Evolutionary conservation across 2,329 filamentous ascomycete species (phyloP).

Genomic region (Madurella fahalii): DNA sequence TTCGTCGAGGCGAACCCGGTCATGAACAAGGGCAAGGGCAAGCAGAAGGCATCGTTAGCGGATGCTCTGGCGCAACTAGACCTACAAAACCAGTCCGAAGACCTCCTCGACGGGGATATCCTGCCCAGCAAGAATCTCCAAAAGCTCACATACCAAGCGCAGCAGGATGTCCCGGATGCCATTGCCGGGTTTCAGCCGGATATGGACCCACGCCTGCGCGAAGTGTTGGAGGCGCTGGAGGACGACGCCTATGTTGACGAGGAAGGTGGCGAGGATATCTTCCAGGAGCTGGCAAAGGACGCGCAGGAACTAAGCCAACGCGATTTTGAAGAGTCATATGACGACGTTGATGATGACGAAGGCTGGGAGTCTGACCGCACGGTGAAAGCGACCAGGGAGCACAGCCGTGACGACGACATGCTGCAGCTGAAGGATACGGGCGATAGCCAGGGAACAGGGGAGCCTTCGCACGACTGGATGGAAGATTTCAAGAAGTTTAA

Average conservation of each 20-base stretch:
- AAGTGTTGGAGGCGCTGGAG: conserved; percentile 88
- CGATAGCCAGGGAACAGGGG: conserved; percentile 51
- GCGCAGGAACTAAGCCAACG: conserved; percentile 54
- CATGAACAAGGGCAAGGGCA: conserved; percentile 64
- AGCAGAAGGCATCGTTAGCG: conserved; percentile 70
- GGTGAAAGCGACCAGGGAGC: conserved; percentile 66
- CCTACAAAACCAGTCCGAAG: conserved; percentile 49
- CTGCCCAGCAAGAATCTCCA: conserved; percentile 76
- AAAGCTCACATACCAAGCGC: conserved; percentile 78
- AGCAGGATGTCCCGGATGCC: conserved; percentile 87
- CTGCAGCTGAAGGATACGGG: conserved; percentile 46
- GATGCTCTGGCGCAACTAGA: conserved; percentile 69
- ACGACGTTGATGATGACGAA: conserved; percentile 60
- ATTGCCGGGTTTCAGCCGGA: conserved; percentile 94
- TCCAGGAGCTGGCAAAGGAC: conserved; percentile 50
- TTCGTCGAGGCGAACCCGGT: conserved; percentile 72
- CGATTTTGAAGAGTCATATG: conserved; percentile 69
- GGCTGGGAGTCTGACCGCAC: conserved; percentile 97
- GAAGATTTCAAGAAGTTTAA: conserved; percentile 94
- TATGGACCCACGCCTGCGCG: conserved; percentile 90
- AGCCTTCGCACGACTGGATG: conserved; percentile 77
- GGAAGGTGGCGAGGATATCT: conserved; percentile 68
- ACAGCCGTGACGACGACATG: conserved; percentile 42
- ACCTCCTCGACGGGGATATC: conserved; percentile 68
- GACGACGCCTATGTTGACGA: conserved; percentile 91